These are phyloP conservation scores for Cucurbita moschata DNA, from an alignment of 306 rosid species.

Conservation along the genomic window DNA sequence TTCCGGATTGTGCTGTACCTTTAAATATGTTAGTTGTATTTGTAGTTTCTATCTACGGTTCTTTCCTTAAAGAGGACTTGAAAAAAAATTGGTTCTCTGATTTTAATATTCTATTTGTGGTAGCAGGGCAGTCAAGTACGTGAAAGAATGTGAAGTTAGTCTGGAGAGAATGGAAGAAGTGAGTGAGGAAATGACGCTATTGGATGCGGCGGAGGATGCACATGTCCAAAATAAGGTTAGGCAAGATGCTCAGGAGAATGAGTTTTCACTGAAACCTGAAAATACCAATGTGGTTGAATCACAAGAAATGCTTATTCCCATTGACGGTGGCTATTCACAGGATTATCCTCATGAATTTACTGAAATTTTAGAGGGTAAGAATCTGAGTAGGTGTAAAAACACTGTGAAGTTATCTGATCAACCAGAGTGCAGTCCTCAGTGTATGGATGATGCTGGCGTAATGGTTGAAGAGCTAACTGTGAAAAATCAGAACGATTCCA, in stretches of 20 bases:
- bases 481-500: conserved; percentile 36
- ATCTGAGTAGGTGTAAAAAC: conserved; percentile 13
- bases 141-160: conserved; percentile 25
- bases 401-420: conserved; percentile 25
- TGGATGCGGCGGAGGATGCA: conserved; percentile 29
- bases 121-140: conserved; percentile 10
- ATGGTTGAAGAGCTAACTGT: conserved; percentile 53
- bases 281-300: conserved; percentile 20
- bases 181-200: conserved; percentile 32
- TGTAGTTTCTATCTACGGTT: neutral
- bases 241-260: conserved; percentile 21
- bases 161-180: conserved; percentile 44
- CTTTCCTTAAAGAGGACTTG: neutral
- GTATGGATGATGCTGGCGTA: conserved; percentile 24
- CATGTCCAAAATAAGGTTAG: conserved; percentile 30
- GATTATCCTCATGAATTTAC: conserved; percentile 22
- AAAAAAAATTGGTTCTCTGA: neutral
- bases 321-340: conserved; percentile 20
- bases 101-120: neutral
- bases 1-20: neutral
- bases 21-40: neutral
- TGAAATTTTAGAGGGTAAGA: conserved; percentile 26
- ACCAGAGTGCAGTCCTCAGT: conserved; percentile 11
- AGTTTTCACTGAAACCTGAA: conserved; percentile 21
- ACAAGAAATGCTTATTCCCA: conserved; percentile 25